These are phyloP conservation scores for Coelastrella sp. DNA, from an alignment of 139 green algal species.

Conservation along the genomic window DNA sequence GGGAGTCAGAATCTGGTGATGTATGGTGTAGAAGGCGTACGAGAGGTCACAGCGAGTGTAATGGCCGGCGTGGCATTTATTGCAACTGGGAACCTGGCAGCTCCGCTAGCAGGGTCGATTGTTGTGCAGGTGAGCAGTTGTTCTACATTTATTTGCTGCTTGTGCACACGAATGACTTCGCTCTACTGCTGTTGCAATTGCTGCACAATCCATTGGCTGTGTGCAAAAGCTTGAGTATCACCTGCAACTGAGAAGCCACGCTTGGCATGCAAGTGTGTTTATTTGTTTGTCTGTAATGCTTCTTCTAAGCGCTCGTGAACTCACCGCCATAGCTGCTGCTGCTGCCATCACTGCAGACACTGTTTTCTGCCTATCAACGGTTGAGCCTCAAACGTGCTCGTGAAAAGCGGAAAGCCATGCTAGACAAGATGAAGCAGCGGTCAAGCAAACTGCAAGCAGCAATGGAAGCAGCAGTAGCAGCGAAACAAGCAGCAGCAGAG, in stretches of 20 bases:
- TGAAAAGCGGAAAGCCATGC: slow-evolving; percentile 14
- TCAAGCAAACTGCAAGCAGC: slow-evolving; percentile 43
- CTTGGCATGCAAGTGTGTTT: too few relatives aligned
- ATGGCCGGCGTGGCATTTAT: slow-evolving; percentile 50
- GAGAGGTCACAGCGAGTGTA: slow-evolving; percentile 48
- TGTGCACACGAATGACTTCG: too few relatives aligned
- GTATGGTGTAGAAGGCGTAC: slow-evolving; percentile 48
- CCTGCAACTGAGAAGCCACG: too few relatives aligned
- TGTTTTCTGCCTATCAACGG: slow-evolving; percentile 45
- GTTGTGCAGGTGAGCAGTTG: slow-evolving; percentile 36
- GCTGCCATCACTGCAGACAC: neutral
- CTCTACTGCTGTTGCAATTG: too few relatives aligned
- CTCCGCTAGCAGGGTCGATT: slow-evolving; percentile 46
- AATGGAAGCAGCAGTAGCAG: slow-evolving; percentile 37
- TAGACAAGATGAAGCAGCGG: slow-evolving; percentile 52
- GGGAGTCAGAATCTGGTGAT: slow-evolving; percentile 42
- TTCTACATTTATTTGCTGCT: too few relatives aligned
- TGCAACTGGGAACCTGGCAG: slow-evolving; percentile 59
- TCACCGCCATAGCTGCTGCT: neutral
- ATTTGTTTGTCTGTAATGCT: neutral
- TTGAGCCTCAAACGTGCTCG: slow-evolving; percentile 2
- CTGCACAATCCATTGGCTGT: too few relatives aligned
- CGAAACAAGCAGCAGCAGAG: neutral
- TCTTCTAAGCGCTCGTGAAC: neutral
- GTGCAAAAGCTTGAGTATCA: too few relatives aligned